A percentile compares a stretch with the other conserved stretches of the same genome.
These are phyloP conservation scores for Platismatia glauca DNA, from an alignment of 495 filamentous ascomycete species.

Conservation along the genomic window DNA sequence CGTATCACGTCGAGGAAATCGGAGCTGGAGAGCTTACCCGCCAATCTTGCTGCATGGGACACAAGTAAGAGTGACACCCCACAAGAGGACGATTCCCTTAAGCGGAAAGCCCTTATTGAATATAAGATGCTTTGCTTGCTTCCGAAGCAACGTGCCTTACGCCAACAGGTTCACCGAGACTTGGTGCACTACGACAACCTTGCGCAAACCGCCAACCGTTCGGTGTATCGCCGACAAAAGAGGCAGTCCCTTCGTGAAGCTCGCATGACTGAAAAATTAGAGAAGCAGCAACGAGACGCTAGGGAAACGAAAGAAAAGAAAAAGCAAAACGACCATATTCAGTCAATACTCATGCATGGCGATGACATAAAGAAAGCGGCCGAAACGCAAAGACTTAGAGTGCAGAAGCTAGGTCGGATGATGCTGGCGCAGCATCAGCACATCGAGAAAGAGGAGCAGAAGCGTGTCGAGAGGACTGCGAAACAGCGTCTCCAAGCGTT, in stretches of 20 bases:
- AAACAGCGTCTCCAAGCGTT: slow-evolving; percentile 98
- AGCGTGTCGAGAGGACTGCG: slow-evolving; percentile 88
- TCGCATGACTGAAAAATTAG: slow-evolving; percentile 92
- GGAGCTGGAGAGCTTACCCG: slow-evolving; percentile 72
- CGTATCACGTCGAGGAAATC: slow-evolving; percentile 72
- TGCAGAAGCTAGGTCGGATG: slow-evolving; percentile 75
- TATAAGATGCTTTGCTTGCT: slow-evolving; percentile 77
- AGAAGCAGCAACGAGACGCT: slow-evolving; percentile 96
- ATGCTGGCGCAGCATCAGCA: slow-evolving; percentile 85
- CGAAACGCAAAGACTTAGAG: slow-evolving; percentile 50
- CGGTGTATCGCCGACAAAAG: slow-evolving; percentile 85
- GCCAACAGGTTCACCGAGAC: slow-evolving; percentile 75
- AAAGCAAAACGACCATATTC: slow-evolving; percentile 85
- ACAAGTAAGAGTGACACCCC: slow-evolving; percentile 58
- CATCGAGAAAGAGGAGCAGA: slow-evolving; percentile 98
- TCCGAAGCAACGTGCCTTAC: slow-evolving; percentile 72
- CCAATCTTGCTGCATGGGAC: slow-evolving; percentile 79
- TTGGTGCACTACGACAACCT: slow-evolving; percentile 92
- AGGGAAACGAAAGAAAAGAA: slow-evolving; percentile 90
- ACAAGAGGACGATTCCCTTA: slow-evolving; percentile 69
- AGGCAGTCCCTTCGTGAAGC: slow-evolving; percentile 94
- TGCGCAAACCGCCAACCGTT: slow-evolving; percentile 87
- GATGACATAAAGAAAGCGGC: slow-evolving; percentile 52
- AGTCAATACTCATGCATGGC: slow-evolving; percentile 59
- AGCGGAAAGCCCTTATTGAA: slow-evolving; percentile 85